These are phyloP conservation scores for Lycium barbarum DNA, from an alignment of 257 asterid genomes.

Conservation along the genomic window DNA sequence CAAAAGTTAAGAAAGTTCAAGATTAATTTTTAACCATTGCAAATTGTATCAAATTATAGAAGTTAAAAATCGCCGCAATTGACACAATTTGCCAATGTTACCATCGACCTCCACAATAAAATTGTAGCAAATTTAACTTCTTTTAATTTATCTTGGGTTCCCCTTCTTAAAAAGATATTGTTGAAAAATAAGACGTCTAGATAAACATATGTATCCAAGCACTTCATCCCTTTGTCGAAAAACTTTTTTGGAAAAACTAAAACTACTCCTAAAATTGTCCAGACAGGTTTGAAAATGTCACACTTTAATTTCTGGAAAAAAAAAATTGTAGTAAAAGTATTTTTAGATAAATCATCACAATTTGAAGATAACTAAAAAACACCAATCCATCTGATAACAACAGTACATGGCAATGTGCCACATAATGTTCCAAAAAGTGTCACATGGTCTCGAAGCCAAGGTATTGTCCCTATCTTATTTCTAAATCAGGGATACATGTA, in stretches of 20 bases:
- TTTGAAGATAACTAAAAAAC: neutral
- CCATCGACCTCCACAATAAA: neutral
- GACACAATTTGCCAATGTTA: neutral
- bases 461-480: conserved; percentile 26
- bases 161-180: neutral
- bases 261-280: neutral
- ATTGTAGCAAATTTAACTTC: neutral
- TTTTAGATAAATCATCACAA: conserved; percentile 3
- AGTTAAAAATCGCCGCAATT: neutral
- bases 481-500: neutral
- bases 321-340: neutral
- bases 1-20: neutral
- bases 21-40: neutral
- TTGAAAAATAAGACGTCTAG: neutral
- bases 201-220: neutral
- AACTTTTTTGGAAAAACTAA: neutral
- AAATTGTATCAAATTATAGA: neutral
- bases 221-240: neutral
- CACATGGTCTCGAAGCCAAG: conserved; percentile 50
- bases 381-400: conserved; percentile 40
- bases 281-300: neutral
- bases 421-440: conserved; percentile 37
- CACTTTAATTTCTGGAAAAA: neutral
- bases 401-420: conserved; percentile 35
- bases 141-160: neutral